phyloP scores from a whole-genome alignment of 805 yeast genomes.

The Yarrowia osloensis region DNA sequence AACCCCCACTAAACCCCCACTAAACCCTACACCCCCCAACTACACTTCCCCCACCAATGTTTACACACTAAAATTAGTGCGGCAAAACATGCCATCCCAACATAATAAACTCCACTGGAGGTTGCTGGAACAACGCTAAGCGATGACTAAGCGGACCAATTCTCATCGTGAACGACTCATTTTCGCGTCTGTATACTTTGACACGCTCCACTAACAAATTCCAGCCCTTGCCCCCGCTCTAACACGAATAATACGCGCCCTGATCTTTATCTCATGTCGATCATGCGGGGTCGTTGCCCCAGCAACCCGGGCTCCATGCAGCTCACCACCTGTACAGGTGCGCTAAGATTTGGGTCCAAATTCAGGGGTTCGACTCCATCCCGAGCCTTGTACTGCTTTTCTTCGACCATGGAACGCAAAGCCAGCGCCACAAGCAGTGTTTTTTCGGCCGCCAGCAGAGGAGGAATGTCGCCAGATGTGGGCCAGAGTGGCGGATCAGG shows the following conservation, averaged over 20 bases:
- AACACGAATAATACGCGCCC: neutral
- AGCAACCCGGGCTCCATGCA: neutral
- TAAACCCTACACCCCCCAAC: no score
- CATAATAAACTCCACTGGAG: no score
- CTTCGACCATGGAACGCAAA: slow-evolving; percentile 8
- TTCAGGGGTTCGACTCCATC: neutral
- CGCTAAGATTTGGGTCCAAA: neutral
- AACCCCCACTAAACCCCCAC: no score
- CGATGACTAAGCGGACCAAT: no score
- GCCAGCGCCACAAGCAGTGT: slow-evolving; percentile 14
- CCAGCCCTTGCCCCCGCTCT: no score
- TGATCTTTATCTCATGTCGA: neutral
- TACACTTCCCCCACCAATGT: no score
- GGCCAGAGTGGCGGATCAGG: neutral
- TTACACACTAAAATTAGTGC: no score
- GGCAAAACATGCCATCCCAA: no score
- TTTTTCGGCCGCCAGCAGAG: neutral
- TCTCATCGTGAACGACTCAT: no score
- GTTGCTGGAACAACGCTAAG: no score
- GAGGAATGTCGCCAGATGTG: neutral
- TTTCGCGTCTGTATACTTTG: no score
- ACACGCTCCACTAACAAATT: no score
- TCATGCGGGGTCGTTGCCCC: neutral
- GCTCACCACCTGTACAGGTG: neutral
- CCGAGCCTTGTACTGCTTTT: neutral